Percentiles rank a stretch among this genome's conserved stretches.
Evolutionary conservation across 495 filamentous ascomycete genomes (phyloP).

Genomic region (Aspergillus egyptiacus): DNA sequence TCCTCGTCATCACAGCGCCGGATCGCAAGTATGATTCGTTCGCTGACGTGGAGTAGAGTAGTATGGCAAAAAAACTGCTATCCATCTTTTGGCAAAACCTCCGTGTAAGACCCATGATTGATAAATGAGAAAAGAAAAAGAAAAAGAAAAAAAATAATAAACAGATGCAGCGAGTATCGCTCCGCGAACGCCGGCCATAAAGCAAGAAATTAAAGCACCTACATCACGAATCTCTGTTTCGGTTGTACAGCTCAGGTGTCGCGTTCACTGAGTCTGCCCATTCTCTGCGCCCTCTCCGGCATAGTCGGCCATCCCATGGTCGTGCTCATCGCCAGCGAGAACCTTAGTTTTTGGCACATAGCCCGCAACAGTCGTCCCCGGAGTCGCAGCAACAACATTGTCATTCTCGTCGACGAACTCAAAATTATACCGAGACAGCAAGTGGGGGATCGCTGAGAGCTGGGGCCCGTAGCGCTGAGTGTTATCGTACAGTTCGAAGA

Average conservation of each 20-base stretch:
- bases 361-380: constrained; percentile 52
- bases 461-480: constrained; percentile 91
- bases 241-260: background rate
- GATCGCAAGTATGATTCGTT: background rate
- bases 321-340: constrained; percentile 55
- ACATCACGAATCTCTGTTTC: background rate
- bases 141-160: background rate
- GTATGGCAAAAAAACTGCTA: background rate
- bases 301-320: constrained; percentile 39
- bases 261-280: background rate
- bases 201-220: background rate
- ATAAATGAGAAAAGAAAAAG: background rate
- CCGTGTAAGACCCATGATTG: background rate
- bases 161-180: constrained; percentile 6
- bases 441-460: constrained; percentile 89
- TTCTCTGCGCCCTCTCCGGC: constrained; percentile 25
- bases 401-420: constrained; percentile 97
- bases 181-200: constrained; percentile 17
- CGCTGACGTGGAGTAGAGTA: background rate
- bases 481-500: constrained; percentile 98
- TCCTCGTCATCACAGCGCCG: background rate
- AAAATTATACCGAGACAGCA: constrained; percentile 91
- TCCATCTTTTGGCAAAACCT: background rate
- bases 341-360: constrained; percentile 65
- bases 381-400: constrained; percentile 79